Evolutionary conservation across 2,329 filamentous ascomycete species (phyloP).

Genomic region (Colletotrichum incanum): DNA sequence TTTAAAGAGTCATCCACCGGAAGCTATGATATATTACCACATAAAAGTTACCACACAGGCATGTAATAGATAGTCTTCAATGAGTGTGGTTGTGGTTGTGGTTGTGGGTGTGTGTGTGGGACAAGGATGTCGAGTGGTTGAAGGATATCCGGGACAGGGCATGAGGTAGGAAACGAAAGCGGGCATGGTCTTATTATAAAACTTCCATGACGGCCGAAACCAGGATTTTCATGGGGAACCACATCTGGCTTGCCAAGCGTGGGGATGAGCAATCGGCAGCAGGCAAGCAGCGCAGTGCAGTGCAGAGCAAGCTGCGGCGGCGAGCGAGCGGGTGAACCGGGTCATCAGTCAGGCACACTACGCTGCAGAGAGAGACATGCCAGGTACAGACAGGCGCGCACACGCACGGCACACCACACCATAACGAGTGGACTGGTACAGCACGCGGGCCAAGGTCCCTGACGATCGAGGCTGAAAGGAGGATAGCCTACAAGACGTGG

Average conservation of each 20-base stretch:
- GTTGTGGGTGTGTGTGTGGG: neutral
- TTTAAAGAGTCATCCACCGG: conserved; percentile 1
- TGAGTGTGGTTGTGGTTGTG: conserved; percentile 28
- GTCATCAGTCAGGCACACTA: conserved; percentile 3
- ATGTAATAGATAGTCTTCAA: conserved; percentile 31
- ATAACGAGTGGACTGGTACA: conserved; percentile 27
- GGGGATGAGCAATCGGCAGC: conserved; percentile 38
- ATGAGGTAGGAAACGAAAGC: conserved; percentile 29
- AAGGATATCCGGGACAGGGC: conserved; percentile 24
- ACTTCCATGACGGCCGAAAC: conserved; percentile 32
- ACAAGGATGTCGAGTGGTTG: conserved; percentile 33
- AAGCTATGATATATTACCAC: conserved; percentile 28
- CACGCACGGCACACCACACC: conserved; percentile 20
- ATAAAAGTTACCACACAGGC: conserved; percentile 27
- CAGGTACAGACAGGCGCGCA: conserved; percentile 30
- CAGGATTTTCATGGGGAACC: conserved; percentile 29
- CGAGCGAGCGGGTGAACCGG: conserved; percentile 7
- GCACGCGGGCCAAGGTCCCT: conserved; percentile 41
- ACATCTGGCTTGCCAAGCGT: conserved; percentile 39
- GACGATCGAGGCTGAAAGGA: conserved; percentile 40
- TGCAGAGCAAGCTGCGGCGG: neutral
- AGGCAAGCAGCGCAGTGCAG: conserved; percentile 1
- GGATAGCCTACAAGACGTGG: conserved; percentile 34
- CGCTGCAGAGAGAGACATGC: conserved; percentile 32
- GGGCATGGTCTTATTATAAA: conserved; percentile 43